Conservation (phyloP, 2,329 filamentous ascomycete species). For the Fusarium humuli region DNA sequence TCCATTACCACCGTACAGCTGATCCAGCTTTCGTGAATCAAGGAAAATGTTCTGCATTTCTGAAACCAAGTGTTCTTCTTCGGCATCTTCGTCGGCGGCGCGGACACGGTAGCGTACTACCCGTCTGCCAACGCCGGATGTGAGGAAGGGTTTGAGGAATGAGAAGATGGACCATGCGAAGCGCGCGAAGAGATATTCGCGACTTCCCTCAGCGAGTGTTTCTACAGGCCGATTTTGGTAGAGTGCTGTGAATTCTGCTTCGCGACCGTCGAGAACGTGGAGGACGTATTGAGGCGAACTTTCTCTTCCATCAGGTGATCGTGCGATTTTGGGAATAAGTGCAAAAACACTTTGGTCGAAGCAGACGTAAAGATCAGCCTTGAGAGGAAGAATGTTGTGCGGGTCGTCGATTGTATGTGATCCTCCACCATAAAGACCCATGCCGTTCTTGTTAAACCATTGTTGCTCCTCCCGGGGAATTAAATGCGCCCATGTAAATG, state of each 20-base stretch:
- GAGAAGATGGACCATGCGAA: slow-evolving; percentile 36
- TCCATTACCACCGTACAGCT: slow-evolving; percentile 20
- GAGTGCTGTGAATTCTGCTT: slow-evolving; percentile 32
- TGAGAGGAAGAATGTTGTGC: slow-evolving; percentile 33
- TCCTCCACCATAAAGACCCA: slow-evolving; percentile 35
- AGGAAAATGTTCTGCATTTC: slow-evolving; percentile 37
- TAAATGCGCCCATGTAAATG: slow-evolving; percentile 34
- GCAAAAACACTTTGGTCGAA: slow-evolving; percentile 38
- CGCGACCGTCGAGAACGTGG: slow-evolving; percentile 15
- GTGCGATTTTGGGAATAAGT: slow-evolving; percentile 15
- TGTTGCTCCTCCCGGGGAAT: slow-evolving; percentile 32
- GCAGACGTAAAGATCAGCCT: slow-evolving; percentile 36
- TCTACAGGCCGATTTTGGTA: slow-evolving; percentile 28
- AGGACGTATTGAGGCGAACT: slow-evolving; percentile 20
- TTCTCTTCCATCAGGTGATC: not conserved
- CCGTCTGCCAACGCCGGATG: slow-evolving; percentile 25
- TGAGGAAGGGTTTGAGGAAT: slow-evolving; percentile 25
- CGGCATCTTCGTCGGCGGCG: slow-evolving; percentile 10
- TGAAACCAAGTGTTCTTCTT: slow-evolving; percentile 17
- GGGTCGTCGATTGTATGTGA: slow-evolving; percentile 33
- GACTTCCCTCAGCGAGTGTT: slow-evolving; percentile 20
- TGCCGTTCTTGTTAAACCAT: slow-evolving; percentile 39
- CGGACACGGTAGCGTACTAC: slow-evolving; percentile 17
- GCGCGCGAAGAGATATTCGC: slow-evolving; percentile 24
- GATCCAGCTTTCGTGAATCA: slow-evolving; percentile 25